These are phyloP conservation scores for Trichoderma gamsii DNA, from an alignment of 495 filamentous ascomycete species.

Conservation along the genomic window DNA sequence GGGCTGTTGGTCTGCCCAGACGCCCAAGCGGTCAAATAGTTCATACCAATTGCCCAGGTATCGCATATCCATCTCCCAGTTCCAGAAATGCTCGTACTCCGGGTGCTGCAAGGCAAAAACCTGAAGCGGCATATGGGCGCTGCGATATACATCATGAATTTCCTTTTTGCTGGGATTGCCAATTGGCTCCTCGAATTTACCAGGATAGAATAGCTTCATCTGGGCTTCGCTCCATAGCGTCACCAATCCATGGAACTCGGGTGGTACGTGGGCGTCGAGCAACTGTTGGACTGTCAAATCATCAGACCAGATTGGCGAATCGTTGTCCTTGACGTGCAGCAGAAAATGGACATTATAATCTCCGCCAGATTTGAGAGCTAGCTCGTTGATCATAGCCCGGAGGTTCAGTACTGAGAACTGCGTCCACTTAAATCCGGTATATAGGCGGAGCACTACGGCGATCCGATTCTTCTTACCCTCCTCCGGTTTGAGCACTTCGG, in stretches of 20 bases:
- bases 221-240: conserved; percentile 91
- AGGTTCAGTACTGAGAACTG: conserved; percentile 64
- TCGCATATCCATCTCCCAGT: conserved; percentile 96
- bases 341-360: conserved; percentile 80
- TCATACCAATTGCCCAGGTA: conserved; percentile 94
- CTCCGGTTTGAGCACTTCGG: not conserved
- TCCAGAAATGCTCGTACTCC: conserved; percentile 93
- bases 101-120: conserved; percentile 85
- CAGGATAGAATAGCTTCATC: conserved; percentile 81
- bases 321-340: conserved; percentile 66
- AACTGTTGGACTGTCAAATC: conserved; percentile 45
- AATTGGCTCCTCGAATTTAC: conserved; percentile 59
- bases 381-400: conserved; percentile 72
- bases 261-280: conserved; percentile 68
- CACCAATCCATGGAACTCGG: conserved; percentile 80
- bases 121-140: conserved; percentile 84
- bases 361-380: conserved; percentile 64
- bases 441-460: conserved; percentile 66
- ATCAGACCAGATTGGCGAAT: conserved; percentile 59
- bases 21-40: conserved; percentile 66
- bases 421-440: conserved; percentile 64
- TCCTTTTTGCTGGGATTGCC: conserved; percentile 54
- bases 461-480: conserved; percentile 40
- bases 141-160: conserved; percentile 86
- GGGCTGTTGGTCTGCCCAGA: conserved; percentile 73